These are phyloP conservation scores for Orychophragmus violaceus DNA, from an alignment of 345 rosid species.

Conservation along the genomic window DNA sequence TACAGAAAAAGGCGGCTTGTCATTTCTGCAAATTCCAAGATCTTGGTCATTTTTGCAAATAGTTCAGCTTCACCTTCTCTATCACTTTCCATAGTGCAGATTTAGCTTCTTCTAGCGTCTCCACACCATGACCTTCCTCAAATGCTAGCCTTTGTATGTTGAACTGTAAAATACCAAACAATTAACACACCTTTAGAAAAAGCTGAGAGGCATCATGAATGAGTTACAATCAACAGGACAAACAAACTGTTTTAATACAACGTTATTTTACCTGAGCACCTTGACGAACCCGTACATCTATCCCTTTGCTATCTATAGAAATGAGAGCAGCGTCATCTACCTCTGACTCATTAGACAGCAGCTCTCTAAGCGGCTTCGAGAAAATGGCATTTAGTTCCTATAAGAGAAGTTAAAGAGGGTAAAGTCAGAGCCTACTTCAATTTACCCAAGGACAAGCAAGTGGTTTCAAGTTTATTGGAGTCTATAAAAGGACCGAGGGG, in stretches of 20 bases:
- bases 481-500: not conserved
- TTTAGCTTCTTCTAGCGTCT: constrained; percentile 90
- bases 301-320: constrained; percentile 96
- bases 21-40: constrained; percentile 39
- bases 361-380: constrained; percentile 74
- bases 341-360: constrained; percentile 55
- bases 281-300: constrained; percentile 81
- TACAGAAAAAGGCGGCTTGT: constrained; percentile 1
- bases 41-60: constrained; percentile 34
- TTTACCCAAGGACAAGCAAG: not conserved
- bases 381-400: constrained; percentile 83
- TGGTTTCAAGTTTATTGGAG: not conserved
- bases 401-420: not conserved
- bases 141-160: constrained; percentile 83
- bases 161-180: constrained; percentile 44
- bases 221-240: not conserved
- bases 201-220: not conserved
- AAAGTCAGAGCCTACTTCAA: not conserved
- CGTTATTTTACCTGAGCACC: constrained; percentile 76
- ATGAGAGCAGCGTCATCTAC: constrained; percentile 93
- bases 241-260: not conserved
- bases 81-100: constrained; percentile 68
- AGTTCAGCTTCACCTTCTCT: constrained; percentile 51
- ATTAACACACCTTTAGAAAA: not conserved
- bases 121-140: constrained; percentile 65